Evolutionary conservation across 2,329 filamentous ascomycete species (phyloP), one percentile per base, ranked within the genome.

Genomic region (Rhynchosporium agropyri): DNA sequence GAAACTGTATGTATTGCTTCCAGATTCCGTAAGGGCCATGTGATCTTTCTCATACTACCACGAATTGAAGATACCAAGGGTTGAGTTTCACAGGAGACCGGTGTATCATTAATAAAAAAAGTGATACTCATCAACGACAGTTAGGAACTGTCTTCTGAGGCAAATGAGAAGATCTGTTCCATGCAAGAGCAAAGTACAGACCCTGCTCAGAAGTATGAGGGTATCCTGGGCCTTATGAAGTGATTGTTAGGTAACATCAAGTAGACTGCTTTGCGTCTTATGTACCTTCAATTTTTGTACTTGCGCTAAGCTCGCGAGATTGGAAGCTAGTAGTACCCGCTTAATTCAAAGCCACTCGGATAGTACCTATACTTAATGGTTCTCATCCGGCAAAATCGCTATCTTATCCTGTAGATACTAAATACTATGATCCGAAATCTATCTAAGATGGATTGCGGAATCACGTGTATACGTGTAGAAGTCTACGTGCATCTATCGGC

Each of bases 41-140:
- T 72, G 72, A 33, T 72, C 74, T 40, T 69, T 70, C 2, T 64
- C 64, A 61, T 79, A 79, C 40, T 79, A 60, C 77, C 76, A 78
- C 1, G 77, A 78, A 70, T 80, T 80, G 58, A 80, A 63, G 70
- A 78, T 79, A 2, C 78, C 78, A 2, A 79, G 69, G 0, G 74
- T 68, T 8, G 71, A 70, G 70, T 82, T 80, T 83, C 82, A 12
- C 75, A 76, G 0, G 80, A 75, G 26, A 88, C 73, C 15, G 85
- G 76, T 0, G 83, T 84, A 65, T 88, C 86, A 67, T 89, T 89
- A 51, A 89, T 76, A 4, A 89, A 77, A 62, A 89, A 42, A 10
- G 15, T 12, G 40, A 42, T 42, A 42, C 40, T 42, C 10, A 15
- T 15, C 15, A 15, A 42, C 40, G 15, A 42, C 3, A 15, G 40